A percentile compares a stretch with the other conserved stretches of the same genome.
These are phyloP conservation scores for Colletotrichum chrysophilum DNA, from an alignment of 2,329 filamentous ascomycete genomes.

Conservation along the genomic window DNA sequence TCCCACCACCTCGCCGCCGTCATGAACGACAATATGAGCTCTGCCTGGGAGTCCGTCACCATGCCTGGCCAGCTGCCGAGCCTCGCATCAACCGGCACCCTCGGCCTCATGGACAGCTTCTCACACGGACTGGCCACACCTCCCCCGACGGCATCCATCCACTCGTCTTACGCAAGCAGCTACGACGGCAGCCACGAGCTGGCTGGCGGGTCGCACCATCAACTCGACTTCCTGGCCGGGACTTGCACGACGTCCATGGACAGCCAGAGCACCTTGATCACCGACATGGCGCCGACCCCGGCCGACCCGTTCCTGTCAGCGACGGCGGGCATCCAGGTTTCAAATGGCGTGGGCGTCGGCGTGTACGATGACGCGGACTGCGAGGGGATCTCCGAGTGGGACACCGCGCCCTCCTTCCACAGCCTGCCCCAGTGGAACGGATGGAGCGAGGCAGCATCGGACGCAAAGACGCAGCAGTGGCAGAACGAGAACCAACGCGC, in stretches of 20 bases:
- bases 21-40: constrained; percentile 63
- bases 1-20: constrained; percentile 52
- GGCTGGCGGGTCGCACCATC: constrained; percentile 17
- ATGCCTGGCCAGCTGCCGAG: constrained; percentile 37
- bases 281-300: constrained; percentile 14
- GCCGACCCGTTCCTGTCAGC: constrained; percentile 22
- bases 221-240: constrained; percentile 18
- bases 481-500: constrained; percentile 22
- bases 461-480: constrained; percentile 19
- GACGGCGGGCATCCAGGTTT: constrained; percentile 23
- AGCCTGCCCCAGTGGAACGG: constrained; percentile 22
- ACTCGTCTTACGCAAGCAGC: constrained; percentile 49
- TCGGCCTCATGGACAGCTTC: constrained; percentile 55
- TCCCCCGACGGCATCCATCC: constrained; percentile 58
- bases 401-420: constrained; percentile 14
- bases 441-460: constrained; percentile 16
- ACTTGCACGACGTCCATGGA: constrained; percentile 22
- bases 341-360: constrained; percentile 17
- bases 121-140: constrained; percentile 60
- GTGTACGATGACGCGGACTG: constrained; percentile 21
- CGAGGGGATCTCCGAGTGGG: constrained; percentile 18
- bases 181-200: constrained; percentile 41
- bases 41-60: constrained; percentile 48
- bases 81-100: constrained; percentile 35
- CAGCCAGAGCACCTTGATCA: constrained; percentile 21